Evolutionary conservation across 2,329 filamentous ascomycete genomes (phyloP), one percentile per base, ranked within the genome.

Genomic region (Fusarium citri): DNA sequence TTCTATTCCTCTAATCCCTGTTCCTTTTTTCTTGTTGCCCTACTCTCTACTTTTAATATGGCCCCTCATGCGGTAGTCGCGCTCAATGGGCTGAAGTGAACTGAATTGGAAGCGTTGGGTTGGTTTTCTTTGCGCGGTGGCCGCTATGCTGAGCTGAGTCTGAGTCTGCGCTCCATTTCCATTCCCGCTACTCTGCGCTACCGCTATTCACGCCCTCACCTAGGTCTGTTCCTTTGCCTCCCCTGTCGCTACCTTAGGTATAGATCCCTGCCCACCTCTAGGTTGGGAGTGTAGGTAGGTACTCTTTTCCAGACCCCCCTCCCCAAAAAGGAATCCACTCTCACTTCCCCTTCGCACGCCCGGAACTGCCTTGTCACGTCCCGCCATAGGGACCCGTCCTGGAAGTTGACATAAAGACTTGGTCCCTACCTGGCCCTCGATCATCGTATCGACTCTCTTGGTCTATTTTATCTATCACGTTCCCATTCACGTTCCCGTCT

Each of bases 331-430:
- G 25, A 66, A 70, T 66, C 68, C 71, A 75, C 72, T 53, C 45
- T 68, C 56, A 66, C 59, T 71, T 68, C 55, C 42, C 56, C 55
- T 66, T 65, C 68, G 51, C 65, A 68, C 68, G 71, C 64, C 68
- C 68, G 68, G 61, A 68, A 62, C 53, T 68, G 68, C 70, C 72
- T 72, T 74, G 72, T 74, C 73, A 73, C 74, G 68, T 76, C 73
- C 73, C 73, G 72, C 72, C 64, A 64, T 66, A 66, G 67, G 72
- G 73, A 75, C 72, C 73, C 71, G 58, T 71, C 66, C 65, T 74
- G 71, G 73, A 68, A 72, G 69, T 65, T 74, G 73, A 75, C 73
- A 76, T 75, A 76, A 76, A 76, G 72, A 69, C 73, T 74, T 76
- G 73, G 71, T 69, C 72, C 72, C 66, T 74, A 74, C 73, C 73